Conservation (phyloP, 805 yeast genomes). For the Phaffomyces opuntiae region DNA sequence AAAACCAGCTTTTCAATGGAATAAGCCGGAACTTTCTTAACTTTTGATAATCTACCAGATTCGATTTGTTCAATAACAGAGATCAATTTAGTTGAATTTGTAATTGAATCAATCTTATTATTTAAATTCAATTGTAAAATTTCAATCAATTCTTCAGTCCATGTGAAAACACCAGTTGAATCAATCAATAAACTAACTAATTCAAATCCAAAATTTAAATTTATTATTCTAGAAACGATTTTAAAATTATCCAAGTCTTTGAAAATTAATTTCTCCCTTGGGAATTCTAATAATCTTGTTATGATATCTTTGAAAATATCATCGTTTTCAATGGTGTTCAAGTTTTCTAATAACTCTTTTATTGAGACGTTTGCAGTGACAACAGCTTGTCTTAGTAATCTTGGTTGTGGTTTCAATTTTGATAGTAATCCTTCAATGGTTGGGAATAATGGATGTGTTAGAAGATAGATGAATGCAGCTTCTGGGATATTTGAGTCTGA, state of each 20-base stretch:
- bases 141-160: constrained; percentile 46
- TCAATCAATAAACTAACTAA: constrained; percentile 62
- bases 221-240: constrained; percentile 39
- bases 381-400: constrained; percentile 73
- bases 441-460: constrained; percentile 88
- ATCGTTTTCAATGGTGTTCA: constrained; percentile 48
- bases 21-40: constrained; percentile 45
- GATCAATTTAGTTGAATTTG: constrained; percentile 29
- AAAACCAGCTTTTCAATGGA: constrained; percentile 40
- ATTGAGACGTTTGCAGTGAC: constrained; percentile 68
- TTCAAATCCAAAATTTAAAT: constrained; percentile 47
- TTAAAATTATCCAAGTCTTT: constrained; percentile 26
- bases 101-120: constrained; percentile 38
- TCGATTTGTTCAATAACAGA: constrained; percentile 24
- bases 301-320: constrained; percentile 66
- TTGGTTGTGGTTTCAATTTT: constrained; percentile 46
- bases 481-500: constrained; percentile 24
- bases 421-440: constrained; percentile 49
- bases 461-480: constrained; percentile 56
- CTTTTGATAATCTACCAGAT: constrained; percentile 23
- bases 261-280: constrained; percentile 31
- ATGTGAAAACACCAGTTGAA: constrained; percentile 64
- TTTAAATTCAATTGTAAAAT: constrained; percentile 39
- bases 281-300: constrained; percentile 54
- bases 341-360: constrained; percentile 54